Evolutionary conservation across 805 yeast genomes (phyloP).

Genomic region (Saccharomycopsis sp.): DNA sequence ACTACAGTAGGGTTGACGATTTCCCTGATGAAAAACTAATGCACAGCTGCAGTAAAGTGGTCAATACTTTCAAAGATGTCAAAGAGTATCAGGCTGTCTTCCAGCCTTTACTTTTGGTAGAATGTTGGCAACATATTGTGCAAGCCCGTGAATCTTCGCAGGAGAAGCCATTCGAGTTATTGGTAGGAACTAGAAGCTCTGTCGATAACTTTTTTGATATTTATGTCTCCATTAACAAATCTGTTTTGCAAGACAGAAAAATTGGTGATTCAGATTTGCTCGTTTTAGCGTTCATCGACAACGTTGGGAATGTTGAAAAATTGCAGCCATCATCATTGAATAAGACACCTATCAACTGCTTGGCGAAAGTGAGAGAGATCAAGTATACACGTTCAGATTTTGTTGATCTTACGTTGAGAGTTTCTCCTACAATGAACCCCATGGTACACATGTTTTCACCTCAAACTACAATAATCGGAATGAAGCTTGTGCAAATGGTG

Average conservation of each 20-base stretch:
- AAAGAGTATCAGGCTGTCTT: constrained; percentile 61
- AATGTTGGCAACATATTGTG: constrained; percentile 88
- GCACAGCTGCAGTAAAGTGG: constrained; percentile 31
- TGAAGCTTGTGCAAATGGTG: constrained; percentile 76
- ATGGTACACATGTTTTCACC: constrained; percentile 53
- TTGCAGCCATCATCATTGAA: constrained; percentile 30
- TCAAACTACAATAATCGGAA: constrained; percentile 51
- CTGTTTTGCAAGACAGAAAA: constrained; percentile 40
- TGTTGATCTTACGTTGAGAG: constrained; percentile 67
- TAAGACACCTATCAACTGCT: constrained; percentile 40
- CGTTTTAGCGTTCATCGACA: constrained; percentile 44
- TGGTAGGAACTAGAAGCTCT: constrained; percentile 71
- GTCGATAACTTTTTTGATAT: constrained; percentile 86
- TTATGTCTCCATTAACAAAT: constrained; percentile 57
- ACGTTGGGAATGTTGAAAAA: constrained; percentile 13
- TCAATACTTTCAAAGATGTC: constrained; percentile 46
- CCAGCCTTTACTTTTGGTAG: constrained; percentile 76
- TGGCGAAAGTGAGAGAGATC: constrained; percentile 73
- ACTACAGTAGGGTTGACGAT: constrained; percentile 46
- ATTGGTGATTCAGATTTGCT: constrained; percentile 70
- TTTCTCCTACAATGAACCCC: constrained; percentile 41
- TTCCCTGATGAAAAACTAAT: constrained; percentile 47
- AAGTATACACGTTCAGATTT: constrained; percentile 56
- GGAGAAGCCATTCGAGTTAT: constrained; percentile 49
- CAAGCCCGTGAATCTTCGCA: constrained; percentile 56